These are phyloP conservation scores for Globisporangium emineosum DNA, from an alignment of 352 stramenopile species.

Conservation along the genomic window DNA sequence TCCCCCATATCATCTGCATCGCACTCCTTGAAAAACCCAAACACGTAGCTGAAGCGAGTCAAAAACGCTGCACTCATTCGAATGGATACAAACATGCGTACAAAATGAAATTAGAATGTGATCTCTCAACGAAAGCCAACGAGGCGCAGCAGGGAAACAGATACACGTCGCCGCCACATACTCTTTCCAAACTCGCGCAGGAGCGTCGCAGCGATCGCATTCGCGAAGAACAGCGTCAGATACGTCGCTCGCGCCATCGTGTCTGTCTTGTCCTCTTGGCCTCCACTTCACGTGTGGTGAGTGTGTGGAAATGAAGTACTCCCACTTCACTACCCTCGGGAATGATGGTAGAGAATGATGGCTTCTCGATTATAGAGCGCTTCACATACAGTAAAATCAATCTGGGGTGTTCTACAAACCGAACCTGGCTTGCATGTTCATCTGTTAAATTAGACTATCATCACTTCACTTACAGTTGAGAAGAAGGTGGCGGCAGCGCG, in stretches of 20 bases:
- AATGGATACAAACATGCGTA: conserved; percentile 5
- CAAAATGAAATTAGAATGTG: too few species aligned
- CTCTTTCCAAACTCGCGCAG: conserved; percentile 59
- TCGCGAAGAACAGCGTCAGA: conserved; percentile 72
- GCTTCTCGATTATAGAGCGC: neutral
- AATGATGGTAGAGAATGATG: conserved; percentile 15
- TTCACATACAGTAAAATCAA: neutral
- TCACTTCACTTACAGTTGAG: too few species aligned
- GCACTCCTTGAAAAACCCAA: conserved; percentile 50
- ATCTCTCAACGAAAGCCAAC: neutral
- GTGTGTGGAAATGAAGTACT: neutral
- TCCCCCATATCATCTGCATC: conserved; percentile 25
- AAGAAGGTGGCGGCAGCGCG: neutral
- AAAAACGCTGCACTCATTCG: conserved; percentile 26
- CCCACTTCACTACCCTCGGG: neutral
- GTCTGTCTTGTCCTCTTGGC: neutral
- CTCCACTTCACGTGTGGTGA: too few species aligned
- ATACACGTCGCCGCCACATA: conserved; percentile 12
- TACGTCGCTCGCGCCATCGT: conserved; percentile 37
- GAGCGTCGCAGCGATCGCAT: conserved; percentile 42
- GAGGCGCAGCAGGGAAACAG: neutral
- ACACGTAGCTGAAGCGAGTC: conserved; percentile 29
- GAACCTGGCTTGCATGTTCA: too few species aligned
- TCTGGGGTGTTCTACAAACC: neutral
- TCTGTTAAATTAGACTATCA: too few species aligned